Evolutionary conservation across 2,329 filamentous ascomycete species (phyloP).

Genomic region (Diaporthe helianthi): DNA sequence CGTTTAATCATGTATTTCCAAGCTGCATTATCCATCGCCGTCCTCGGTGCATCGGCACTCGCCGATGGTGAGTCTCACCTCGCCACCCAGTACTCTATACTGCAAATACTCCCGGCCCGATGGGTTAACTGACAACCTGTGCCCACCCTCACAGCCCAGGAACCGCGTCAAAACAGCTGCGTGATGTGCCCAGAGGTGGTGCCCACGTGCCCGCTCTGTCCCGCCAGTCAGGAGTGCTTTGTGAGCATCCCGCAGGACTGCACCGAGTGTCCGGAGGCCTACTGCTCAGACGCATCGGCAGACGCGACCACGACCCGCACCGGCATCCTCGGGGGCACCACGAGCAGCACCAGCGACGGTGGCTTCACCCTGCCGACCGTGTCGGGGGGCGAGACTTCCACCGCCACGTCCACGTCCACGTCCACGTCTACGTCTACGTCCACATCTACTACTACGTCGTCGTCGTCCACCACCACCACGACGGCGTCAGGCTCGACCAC

Average conservation of each 20-base stretch:
- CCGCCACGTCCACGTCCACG: neutral
- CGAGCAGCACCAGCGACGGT: neutral
- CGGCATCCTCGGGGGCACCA: neutral
- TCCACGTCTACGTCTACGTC: too few relatives aligned
- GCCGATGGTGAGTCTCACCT: neutral
- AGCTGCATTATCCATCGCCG: constrained; percentile 8
- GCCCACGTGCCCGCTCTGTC: constrained; percentile 4
- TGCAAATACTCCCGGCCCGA: neutral
- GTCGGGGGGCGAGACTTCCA: neutral
- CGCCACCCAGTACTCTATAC: neutral
- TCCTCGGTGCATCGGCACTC: constrained; percentile 5
- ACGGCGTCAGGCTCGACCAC: neutral
- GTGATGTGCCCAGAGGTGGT: constrained; percentile 11
- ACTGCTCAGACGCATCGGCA: neutral
- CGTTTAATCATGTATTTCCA: constrained; percentile 2
- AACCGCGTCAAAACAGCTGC: neutral
- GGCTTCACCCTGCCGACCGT: constrained; percentile 6
- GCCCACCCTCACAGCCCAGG: neutral
- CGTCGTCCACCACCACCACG: neutral
- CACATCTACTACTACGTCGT: too few relatives aligned
- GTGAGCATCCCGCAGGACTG: constrained; percentile 1
- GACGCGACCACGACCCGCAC: neutral
- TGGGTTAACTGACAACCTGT: neutral
- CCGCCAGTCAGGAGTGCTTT: neutral
- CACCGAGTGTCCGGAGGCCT: constrained; percentile 5